Evolutionary conservation across 208 protist species (phyloP).

Genomic region (Porcisia hertigi): DNA sequence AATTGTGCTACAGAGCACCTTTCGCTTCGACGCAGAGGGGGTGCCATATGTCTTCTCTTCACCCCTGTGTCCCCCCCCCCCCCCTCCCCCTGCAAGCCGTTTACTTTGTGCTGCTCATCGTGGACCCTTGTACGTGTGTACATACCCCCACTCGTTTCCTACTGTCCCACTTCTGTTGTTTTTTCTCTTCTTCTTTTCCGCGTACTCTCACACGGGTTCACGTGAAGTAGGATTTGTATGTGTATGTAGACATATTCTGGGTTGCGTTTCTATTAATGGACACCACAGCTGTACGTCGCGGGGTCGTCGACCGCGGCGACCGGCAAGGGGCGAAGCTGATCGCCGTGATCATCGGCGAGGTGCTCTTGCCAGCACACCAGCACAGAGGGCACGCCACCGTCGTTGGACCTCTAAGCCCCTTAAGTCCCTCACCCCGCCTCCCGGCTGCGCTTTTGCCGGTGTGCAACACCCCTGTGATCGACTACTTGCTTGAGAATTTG

Average conservation of each 20-base stretch:
- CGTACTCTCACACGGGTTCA: background rate
- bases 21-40: background rate
- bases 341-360: conserved; percentile 75
- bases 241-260: background rate
- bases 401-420: conserved; percentile 57
- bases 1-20: background rate
- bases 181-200: background rate
- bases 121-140: background rate
- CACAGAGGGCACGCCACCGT: conserved; percentile 15
- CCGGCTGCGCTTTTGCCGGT: conserved; percentile 83
- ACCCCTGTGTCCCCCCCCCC: background rate
- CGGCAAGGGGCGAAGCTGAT: conserved; percentile 32
- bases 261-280: conserved; percentile 9
- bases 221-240: background rate
- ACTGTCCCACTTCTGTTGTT: too few species aligned
- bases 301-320: conserved; percentile 18
- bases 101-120: background rate
- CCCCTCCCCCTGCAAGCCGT: background rate
- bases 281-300: conserved; percentile 10
- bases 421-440: conserved; percentile 52
- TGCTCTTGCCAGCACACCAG: conserved; percentile 36
- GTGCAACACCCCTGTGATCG: conserved; percentile 86
- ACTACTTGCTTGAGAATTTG: conserved; percentile 89
- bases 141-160: background rate
- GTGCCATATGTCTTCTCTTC: too few species aligned